These are phyloP conservation scores for Danielia oregonensis DNA, from an alignment of 805 yeast genomes.

Conservation along the genomic window DNA sequence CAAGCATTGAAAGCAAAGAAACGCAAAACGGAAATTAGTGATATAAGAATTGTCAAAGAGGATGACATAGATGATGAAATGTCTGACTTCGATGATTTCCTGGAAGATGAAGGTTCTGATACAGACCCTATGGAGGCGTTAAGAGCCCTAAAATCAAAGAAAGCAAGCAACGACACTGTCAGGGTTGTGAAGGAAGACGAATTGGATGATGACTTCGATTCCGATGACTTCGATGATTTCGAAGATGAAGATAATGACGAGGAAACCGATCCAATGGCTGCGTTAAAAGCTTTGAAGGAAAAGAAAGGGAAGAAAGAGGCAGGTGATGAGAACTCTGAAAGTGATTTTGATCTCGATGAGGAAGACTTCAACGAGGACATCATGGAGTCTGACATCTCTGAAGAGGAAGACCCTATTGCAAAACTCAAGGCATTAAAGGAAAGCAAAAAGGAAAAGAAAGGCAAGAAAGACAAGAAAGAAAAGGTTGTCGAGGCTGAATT, in stretches of 20 bases:
- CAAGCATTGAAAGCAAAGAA: slow-evolving; percentile 16
- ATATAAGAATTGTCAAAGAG: slow-evolving; percentile 26
- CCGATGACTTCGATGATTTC: slow-evolving; percentile 1
- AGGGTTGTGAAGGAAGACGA: slow-evolving; percentile 30
- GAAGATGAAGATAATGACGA: slow-evolving; percentile 6
- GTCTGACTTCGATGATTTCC: background rate
- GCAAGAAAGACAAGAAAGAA: slow-evolving; percentile 4
- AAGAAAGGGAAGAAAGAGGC: slow-evolving; percentile 1
- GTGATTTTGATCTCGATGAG: slow-evolving; percentile 41
- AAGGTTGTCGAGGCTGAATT: slow-evolving; percentile 15
- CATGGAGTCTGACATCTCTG: slow-evolving; percentile 5
- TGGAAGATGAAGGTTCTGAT: slow-evolving; percentile 3
- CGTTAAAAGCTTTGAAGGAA: slow-evolving; percentile 10
- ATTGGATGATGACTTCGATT: slow-evolving; percentile 14
- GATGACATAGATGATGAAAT: slow-evolving; percentile 23
- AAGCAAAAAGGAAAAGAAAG: slow-evolving; percentile 5
- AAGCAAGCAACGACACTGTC: slow-evolving; percentile 5
- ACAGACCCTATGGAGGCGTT: slow-evolving; percentile 15
- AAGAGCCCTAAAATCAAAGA: slow-evolving; percentile 15
- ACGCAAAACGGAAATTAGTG: slow-evolving; percentile 4
- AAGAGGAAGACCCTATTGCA: slow-evolving; percentile 23
- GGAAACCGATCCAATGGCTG: slow-evolving; percentile 19
- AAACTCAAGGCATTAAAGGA: slow-evolving; percentile 18
- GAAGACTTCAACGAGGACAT: slow-evolving; percentile 14
- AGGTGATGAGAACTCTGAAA: slow-evolving; percentile 25